Conservation (phyloP, 495 filamentous ascomycete species). For the Penicillium soppii region DNA sequence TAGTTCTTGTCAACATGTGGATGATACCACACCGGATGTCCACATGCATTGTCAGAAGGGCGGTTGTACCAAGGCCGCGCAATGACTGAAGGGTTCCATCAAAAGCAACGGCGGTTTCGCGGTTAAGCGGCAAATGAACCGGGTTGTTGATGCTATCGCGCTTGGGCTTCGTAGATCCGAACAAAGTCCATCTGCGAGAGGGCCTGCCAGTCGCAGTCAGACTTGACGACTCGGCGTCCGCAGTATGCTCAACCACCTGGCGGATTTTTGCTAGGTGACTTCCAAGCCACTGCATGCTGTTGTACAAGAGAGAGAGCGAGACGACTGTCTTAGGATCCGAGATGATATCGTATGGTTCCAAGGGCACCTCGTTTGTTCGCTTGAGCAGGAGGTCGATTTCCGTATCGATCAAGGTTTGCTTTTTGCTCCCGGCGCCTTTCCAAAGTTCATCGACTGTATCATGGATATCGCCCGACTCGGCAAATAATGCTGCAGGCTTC, state of each 20-base stretch:
- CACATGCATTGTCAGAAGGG: slow-evolving; percentile 81
- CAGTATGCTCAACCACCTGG: slow-evolving; percentile 56
- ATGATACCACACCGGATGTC: slow-evolving; percentile 83
- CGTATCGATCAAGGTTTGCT: slow-evolving; percentile 40
- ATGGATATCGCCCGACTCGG: slow-evolving; percentile 65
- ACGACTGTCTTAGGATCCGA: slow-evolving; percentile 82
- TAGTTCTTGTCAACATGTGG: slow-evolving; percentile 54
- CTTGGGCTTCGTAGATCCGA: slow-evolving; percentile 57
- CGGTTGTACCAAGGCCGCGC: slow-evolving; percentile 69
- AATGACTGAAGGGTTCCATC: slow-evolving; percentile 81
- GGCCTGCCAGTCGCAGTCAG: slow-evolving; percentile 38
- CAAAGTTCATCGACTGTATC: slow-evolving; percentile 65
- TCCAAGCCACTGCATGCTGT: slow-evolving; percentile 97
- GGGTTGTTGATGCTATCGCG: slow-evolving; percentile 53
- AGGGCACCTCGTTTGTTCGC: slow-evolving; percentile 58
- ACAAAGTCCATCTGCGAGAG: slow-evolving; percentile 76
- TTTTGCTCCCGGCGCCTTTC: slow-evolving; percentile 35
- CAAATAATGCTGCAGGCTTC: slow-evolving; percentile 71
- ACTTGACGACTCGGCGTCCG: slow-evolving; percentile 42
- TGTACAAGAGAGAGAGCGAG: slow-evolving; percentile 83
- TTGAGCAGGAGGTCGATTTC: slow-evolving; percentile 68
- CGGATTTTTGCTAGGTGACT: slow-evolving; percentile 74
- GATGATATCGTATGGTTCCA: slow-evolving; percentile 80
- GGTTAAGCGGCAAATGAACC: slow-evolving; percentile 86
- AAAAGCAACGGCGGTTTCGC: slow-evolving; percentile 78